phyloP scores from a whole-genome alignment of 2,329 filamentous ascomycete genomes.

The Blastomyces parvus region DNA sequence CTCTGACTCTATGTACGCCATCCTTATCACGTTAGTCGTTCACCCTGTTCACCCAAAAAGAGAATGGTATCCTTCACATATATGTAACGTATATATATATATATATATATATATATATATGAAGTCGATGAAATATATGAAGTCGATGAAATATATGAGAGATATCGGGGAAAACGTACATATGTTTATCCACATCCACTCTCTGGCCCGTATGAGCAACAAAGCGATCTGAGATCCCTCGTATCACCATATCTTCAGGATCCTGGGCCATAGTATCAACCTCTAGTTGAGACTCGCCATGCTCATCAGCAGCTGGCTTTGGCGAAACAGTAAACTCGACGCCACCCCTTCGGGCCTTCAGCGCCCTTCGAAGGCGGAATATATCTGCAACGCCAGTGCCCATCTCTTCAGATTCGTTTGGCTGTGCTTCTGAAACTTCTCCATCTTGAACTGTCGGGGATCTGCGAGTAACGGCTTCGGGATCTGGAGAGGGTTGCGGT shows the following conservation, averaged over 20 bases:
- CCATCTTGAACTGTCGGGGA: conserved; percentile 4
- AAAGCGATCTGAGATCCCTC: conserved; percentile 44
- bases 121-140: not conserved
- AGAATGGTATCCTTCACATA: not conserved
- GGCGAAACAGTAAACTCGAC: conserved; percentile 37
- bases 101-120: too few species aligned
- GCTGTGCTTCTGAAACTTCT: not conserved
- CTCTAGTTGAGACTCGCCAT: conserved; percentile 19
- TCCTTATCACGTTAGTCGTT: conserved; percentile 53
- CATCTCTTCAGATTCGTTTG: conserved; percentile 10
- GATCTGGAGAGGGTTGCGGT: not conserved
- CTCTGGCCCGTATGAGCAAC: conserved; percentile 50
- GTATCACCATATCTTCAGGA: conserved; percentile 27
- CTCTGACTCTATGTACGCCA: conserved; percentile 57
- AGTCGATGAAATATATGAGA: not conserved
- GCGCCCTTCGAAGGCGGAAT: conserved; percentile 31
- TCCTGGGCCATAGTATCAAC: conserved; percentile 25
- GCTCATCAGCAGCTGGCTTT: conserved; percentile 16
- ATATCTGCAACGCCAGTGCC: conserved; percentile 25
- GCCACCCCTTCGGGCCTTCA: conserved; percentile 33
- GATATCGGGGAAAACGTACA: conserved; percentile 42
- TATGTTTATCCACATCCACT: conserved; percentile 51
- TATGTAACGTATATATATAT: too few species aligned
- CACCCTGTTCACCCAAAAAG: conserved; percentile 11
- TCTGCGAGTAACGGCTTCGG: not conserved